Base-by-base conservation (phyloP, 768 basidiomycete species). In the Rhodotorula toruloides region DNA sequence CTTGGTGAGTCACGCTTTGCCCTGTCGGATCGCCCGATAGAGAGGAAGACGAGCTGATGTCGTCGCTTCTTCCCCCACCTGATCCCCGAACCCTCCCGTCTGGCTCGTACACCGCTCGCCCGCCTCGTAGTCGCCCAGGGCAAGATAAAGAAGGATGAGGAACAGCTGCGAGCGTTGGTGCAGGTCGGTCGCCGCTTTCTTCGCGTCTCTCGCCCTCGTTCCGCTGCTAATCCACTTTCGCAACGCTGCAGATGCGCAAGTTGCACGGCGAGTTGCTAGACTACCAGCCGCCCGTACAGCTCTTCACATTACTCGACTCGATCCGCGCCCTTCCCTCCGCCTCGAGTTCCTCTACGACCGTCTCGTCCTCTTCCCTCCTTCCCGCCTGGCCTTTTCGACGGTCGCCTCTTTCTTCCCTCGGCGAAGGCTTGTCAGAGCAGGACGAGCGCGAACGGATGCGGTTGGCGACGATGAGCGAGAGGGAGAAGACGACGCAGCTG, bases 101-200 rank as follows among this genome's bases (percentile, higher is more conserved):
- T n/a, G n/a, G n/a, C n/a, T n/a, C n/a, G n/a, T n/a, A n/a, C n/a
- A n/a, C n/a, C n/a, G n/a, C n/a, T n/a, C n/a, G n/a, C n/a, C n/a
- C n/a, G n/a, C 22, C 3, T 13, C 2, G 19, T 27, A 54, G 53
- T 83, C 1, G 77, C 81, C 0, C 76, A 80, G 22, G 83, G 84
- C 2, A 73, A 78, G 58, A 77, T 84, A 50, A 69, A 79, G 66
- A 80, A 81, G 74, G 82, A 85, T 65, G 81, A 81, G 49, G 82
- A 83, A 55, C 84, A 85, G 70, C 78, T 85, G 42, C 73, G 83
- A 29, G 81, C 79, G 17, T 76, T 84, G 25, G 82, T 83, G 77
- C 79, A 82, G 79, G 84, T 83, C 59, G 25, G 76, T 43, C 22
- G 9, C 25, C 40, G 56, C 44, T n/a, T 36, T 4, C 10, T 17